Base-by-base conservation (phyloP, 305 asterid species). In the Euphrasia arctica region DNA sequence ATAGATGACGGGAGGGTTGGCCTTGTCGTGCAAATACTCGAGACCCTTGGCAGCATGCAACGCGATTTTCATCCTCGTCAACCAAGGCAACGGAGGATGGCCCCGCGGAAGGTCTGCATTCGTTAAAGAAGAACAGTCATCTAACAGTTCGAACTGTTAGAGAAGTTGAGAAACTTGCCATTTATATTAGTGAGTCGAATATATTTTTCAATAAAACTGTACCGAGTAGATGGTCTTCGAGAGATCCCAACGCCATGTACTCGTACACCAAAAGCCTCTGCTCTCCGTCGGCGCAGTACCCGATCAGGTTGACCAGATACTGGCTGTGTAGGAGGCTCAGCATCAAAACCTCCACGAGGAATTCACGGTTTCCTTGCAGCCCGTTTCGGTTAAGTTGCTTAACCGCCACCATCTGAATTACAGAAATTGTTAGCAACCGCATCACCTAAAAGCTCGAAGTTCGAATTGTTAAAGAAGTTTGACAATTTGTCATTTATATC, bases 151-250 rank as follows among this genome's bases (percentile, higher is more conserved):
- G 27, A 25, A 25, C 27, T 25, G 27, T 25, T 25, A 25, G 27
- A 25, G 27, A 25, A 25, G 27, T 25, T 25, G 27, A 18, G 22
- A 18, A 18, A 25, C 27, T 25, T 25, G 27, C 2, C 27, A 25
- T 25, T 25, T 25, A 25, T 25, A 25, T 25, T 25, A 25, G 27
- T 25, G 27, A 25, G 27, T 25, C 27, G 27, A 1, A 25, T 25
- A 25, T 25, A 25, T 25, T 25, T 25, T 25, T 25, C 27, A 25
- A 25, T 25, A 8, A 15, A 11, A 61, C 28, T 7, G 6, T 83
- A 90, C 97, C 92, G 3, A 90, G 80, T 25, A 90, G 77, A 79
- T 90, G 97, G 70, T 82, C 96, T 72, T 90, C 97, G 5, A 90
- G 70, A 12, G 95, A 88, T 64, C 97, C 97, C 67, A 78, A 58